phyloP scores from a whole-genome alignment of 805 yeast genomes.

The Torulaspora maleeae region DNA sequence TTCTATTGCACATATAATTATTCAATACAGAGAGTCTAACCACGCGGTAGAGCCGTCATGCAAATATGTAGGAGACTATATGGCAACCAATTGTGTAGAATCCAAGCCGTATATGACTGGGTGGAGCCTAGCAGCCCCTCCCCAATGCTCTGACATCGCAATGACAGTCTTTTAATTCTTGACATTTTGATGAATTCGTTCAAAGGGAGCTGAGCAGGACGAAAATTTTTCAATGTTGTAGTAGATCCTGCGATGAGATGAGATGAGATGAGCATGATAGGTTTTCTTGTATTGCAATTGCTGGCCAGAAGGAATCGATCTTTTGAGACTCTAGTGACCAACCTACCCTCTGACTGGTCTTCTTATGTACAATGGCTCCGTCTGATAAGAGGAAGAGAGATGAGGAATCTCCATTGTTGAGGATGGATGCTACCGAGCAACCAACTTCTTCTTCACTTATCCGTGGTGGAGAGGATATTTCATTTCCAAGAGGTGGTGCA shows the following conservation, averaged over 20 bases:
- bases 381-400: slow-evolving; percentile 47
- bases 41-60: no score
- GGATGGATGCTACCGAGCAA: slow-evolving; percentile 39
- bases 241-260: slow-evolving; percentile 21
- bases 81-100: no score
- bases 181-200: background rate
- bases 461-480: slow-evolving; percentile 36
- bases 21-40: no score
- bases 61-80: no score
- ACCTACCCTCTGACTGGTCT: background rate
- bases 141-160: background rate
- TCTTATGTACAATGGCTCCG: slow-evolving; percentile 11
- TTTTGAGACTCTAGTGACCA: background rate
- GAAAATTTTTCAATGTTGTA: slow-evolving; percentile 14
- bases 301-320: background rate
- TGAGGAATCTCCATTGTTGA: slow-evolving; percentile 41
- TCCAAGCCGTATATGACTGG: no score
- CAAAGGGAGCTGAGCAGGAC: background rate
- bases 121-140: no score
- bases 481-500: slow-evolving; percentile 95
- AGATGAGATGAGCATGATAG: slow-evolving; percentile 17
- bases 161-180: background rate
- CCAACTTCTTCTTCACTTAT: slow-evolving; percentile 38
- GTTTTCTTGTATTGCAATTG: background rate
- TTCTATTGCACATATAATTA: no score